phyloP scores from a whole-genome alignment of 257 asterid genomes.

The Capsicum rhomboideum region DNA sequence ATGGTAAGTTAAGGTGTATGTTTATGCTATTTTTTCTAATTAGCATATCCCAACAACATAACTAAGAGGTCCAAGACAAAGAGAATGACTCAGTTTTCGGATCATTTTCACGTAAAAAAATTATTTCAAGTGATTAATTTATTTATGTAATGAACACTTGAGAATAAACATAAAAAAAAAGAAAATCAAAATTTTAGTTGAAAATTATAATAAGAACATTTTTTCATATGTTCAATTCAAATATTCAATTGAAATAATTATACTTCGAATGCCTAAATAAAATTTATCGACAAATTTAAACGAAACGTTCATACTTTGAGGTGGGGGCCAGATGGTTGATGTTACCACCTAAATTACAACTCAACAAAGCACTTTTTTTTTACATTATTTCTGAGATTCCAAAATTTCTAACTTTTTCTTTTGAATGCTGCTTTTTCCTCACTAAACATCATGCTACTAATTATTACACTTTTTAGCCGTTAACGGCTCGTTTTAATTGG shows the following conservation, averaged over 20 bases:
- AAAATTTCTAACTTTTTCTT: neutral
- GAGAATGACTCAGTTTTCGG: too few species aligned
- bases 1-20: too few species aligned
- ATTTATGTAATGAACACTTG: too few species aligned
- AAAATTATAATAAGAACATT: too few species aligned
- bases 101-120: too few species aligned
- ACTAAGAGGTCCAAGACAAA: too few species aligned
- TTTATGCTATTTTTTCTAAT: too few species aligned
- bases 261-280: neutral
- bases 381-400: neutral
- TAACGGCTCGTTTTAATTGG: too few species aligned
- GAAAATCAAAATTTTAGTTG: too few species aligned
- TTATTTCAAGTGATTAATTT: too few species aligned
- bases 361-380: neutral
- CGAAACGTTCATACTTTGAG: neutral
- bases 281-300: neutral
- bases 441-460: neutral
- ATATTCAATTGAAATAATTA: neutral
- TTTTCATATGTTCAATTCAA: neutral
- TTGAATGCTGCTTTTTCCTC: neutral
- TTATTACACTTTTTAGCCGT: neutral
- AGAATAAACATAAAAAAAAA: too few species aligned
- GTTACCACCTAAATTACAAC: neutral
- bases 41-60: too few species aligned
- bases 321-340: neutral